Conservation (phyloP, 768 basidiomycete genomes). For the Naganishia friedmannii region DNA sequence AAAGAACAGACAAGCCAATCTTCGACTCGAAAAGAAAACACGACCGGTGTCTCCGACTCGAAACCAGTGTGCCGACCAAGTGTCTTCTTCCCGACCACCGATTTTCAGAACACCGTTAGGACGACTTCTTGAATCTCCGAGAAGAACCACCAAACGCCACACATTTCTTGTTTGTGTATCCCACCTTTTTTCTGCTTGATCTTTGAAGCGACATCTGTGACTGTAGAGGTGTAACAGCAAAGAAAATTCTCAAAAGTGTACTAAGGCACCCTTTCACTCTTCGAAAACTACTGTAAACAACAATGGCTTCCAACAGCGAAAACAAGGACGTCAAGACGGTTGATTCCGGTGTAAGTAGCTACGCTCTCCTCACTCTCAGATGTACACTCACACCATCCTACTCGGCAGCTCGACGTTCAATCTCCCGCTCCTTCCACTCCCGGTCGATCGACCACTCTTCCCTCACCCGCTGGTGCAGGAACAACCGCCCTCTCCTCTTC, state of each 20-base stretch:
- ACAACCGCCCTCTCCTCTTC: constrained; percentile 21
- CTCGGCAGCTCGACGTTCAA: neutral
- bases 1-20: constrained; percentile 6
- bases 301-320: constrained; percentile 5
- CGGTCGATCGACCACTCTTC: constrained; percentile 14
- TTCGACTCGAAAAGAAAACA: neutral
- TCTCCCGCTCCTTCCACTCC: constrained; percentile 19
- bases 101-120: neutral
- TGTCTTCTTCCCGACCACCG: neutral
- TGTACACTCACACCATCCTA: neutral
- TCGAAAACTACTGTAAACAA: constrained; percentile 7
- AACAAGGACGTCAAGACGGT: constrained; percentile 7
- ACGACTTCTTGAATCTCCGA: constrained; percentile 3
- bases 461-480: constrained; percentile 9
- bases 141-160: neutral
- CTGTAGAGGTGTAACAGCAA: constrained; percentile 7
- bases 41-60: neutral
- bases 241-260: neutral
- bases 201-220: constrained; percentile 2
- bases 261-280: constrained; percentile 1
- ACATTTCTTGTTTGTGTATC: neutral
- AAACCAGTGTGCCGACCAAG: neutral
- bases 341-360: constrained; percentile 2
- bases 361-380: neutral
- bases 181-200: neutral